These are phyloP conservation scores for Trypanosomatidae sp. DNA, from an alignment of 208 protist species.

Conservation along the genomic window DNA sequence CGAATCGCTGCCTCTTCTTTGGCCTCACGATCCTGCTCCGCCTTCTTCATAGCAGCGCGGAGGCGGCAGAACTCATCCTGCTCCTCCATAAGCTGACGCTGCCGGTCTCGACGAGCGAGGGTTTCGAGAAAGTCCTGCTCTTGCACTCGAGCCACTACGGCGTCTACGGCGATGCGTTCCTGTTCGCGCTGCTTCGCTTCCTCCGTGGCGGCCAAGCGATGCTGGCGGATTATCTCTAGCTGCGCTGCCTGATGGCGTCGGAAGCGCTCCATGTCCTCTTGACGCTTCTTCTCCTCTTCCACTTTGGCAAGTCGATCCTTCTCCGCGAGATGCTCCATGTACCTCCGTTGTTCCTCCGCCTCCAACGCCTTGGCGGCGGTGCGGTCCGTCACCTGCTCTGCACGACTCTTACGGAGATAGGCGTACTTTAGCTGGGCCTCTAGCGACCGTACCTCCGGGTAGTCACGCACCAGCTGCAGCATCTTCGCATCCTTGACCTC, in stretches of 20 bases:
- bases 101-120: constrained; percentile 64
- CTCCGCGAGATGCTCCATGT: constrained; percentile 58
- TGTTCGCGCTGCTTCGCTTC: constrained; percentile 67
- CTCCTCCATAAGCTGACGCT: constrained; percentile 78
- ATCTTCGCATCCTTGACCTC: constrained; percentile 87
- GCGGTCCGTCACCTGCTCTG: constrained; percentile 69
- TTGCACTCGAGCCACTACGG: constrained; percentile 81
- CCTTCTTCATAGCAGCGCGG: constrained; percentile 69
- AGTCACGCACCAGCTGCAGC: constrained; percentile 79
- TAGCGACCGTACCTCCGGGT: constrained; percentile 80
- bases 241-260: constrained; percentile 73
- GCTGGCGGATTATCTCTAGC: constrained; percentile 77
- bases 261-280: constrained; percentile 68
- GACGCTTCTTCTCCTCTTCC: constrained; percentile 57
- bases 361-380: constrained; percentile 33
- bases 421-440: constrained; percentile 75
- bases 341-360: constrained; percentile 59
- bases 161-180: constrained; percentile 90
- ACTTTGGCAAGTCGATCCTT: constrained; percentile 43
- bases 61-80: constrained; percentile 80
- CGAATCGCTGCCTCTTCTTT: constrained; percentile 82
- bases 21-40: constrained; percentile 68
- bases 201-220: constrained; percentile 39
- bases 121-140: constrained; percentile 83
- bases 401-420: constrained; percentile 73